phyloP scores from a whole-genome alignment of 225 moss, liverwort and hornwort genomes.

The Polytrichum commune region DNA sequence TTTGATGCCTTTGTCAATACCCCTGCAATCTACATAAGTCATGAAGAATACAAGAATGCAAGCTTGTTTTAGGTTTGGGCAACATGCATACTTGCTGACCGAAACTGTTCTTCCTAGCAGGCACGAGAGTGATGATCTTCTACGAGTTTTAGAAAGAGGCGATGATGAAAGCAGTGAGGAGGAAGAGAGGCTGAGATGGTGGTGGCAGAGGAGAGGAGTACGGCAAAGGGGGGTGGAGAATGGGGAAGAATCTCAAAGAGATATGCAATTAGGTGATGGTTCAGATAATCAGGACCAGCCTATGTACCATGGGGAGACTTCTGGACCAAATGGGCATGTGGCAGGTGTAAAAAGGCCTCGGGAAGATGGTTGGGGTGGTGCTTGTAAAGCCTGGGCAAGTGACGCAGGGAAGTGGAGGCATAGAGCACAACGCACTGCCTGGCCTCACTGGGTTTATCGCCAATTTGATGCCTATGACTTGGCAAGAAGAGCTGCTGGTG shows the following conservation, averaged over 20 bases:
- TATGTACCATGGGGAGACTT: slow-evolving; percentile 55
- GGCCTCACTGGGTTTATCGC: slow-evolving; percentile 99
- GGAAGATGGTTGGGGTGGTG: slow-evolving; percentile 83
- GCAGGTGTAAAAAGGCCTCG: slow-evolving; percentile 40
- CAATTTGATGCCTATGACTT: slow-evolving; percentile 93
- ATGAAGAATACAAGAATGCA: no score
- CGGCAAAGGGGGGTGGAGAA: slow-evolving; percentile 34
- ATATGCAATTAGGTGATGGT: slow-evolving; percentile 28
- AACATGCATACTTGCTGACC: background rate
- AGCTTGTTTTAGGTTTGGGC: background rate
- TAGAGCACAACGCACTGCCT: slow-evolving; percentile 77
- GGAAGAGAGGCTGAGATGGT: slow-evolving; percentile 73
- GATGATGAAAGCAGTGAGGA: slow-evolving; percentile 89
- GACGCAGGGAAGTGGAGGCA: slow-evolving; percentile 78
- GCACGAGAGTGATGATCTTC: slow-evolving; percentile 43
- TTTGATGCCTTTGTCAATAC: no score
- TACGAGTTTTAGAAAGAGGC: slow-evolving; percentile 44
- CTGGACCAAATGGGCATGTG: slow-evolving; percentile 30
- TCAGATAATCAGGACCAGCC: slow-evolving; percentile 37
- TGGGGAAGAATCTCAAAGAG: slow-evolving; percentile 35
- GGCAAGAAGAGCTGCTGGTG: slow-evolving; percentile 93
- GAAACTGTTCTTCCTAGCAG: no score
- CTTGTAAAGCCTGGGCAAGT: slow-evolving; percentile 85
- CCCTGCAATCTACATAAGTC: no score
- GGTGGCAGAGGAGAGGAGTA: slow-evolving; percentile 52